A percentile compares a stretch with the other conserved stretches of the same genome.
These are phyloP conservation scores for Chaetomium fimeti DNA, from an alignment of 495 filamentous ascomycete genomes.

Conservation along the genomic window DNA sequence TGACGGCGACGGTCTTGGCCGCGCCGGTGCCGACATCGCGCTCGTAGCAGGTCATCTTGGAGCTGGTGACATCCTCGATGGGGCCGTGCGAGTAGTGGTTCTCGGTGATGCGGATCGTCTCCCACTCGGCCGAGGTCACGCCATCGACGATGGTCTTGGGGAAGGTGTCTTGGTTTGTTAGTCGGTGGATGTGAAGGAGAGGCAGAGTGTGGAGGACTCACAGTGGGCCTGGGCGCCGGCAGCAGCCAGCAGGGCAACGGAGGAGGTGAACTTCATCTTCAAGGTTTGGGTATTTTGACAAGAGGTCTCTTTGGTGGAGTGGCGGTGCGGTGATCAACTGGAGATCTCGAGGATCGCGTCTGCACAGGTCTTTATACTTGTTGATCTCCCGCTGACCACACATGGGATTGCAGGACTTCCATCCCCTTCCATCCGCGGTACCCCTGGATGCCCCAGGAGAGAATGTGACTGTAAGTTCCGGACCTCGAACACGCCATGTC, in stretches of 20 bases:
- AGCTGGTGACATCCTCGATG: slow-evolving; percentile 42
- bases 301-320: neutral
- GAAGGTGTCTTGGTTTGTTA: slow-evolving; percentile 30
- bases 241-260: slow-evolving; percentile 37
- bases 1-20: slow-evolving; percentile 38
- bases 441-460: neutral
- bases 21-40: slow-evolving; percentile 26
- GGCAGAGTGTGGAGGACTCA: slow-evolving; percentile 22
- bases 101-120: slow-evolving; percentile 50
- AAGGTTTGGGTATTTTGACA: neutral
- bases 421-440: neutral
- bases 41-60: slow-evolving; percentile 46
- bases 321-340: slow-evolving; percentile 5
- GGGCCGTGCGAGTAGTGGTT: slow-evolving; percentile 41
- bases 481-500: neutral
- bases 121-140: slow-evolving; percentile 43
- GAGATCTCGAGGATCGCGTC: neutral
- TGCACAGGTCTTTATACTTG: slow-evolving; percentile 13
- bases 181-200: neutral
- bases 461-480: neutral
- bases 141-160: slow-evolving; percentile 30
- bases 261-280: slow-evolving; percentile 39
- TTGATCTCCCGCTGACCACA: slow-evolving; percentile 4
- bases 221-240: slow-evolving; percentile 43
- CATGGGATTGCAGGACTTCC: neutral